Percentiles rank a stretch among this genome's conserved stretches.
phyloP scores from a whole-genome alignment of 2,329 filamentous ascomycete species.

The Thielaviopsis punctulata region DNA sequence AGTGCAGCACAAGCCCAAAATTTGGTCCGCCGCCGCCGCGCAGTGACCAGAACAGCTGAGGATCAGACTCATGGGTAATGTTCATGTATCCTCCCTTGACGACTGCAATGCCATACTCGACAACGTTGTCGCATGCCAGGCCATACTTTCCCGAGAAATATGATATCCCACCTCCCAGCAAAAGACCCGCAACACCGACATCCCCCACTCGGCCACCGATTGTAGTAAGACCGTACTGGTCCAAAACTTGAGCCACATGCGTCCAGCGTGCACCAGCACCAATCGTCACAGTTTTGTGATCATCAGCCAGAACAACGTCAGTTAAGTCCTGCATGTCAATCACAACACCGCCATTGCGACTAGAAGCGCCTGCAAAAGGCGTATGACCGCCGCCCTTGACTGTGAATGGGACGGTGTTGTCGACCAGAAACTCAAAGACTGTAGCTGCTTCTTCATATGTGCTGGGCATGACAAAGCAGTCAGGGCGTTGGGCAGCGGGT shows the following conservation, averaged over 20 bases:
- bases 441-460: background rate
- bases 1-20: conserved; percentile 35
- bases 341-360: conserved; percentile 17
- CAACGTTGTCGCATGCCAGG: conserved; percentile 27
- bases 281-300: conserved; percentile 21
- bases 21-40: conserved; percentile 34
- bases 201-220: conserved; percentile 25
- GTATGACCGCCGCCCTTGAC: conserved; percentile 20
- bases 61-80: too few relatives aligned
- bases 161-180: conserved; percentile 15
- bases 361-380: conserved; percentile 15
- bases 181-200: conserved; percentile 18
- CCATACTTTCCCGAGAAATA: conserved; percentile 20
- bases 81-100: too few relatives aligned
- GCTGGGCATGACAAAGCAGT: background rate
- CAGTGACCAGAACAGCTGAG: conserved; percentile 43
- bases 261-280: conserved; percentile 30
- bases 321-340: conserved; percentile 13
- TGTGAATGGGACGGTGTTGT: conserved; percentile 22
- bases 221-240: conserved; percentile 21
- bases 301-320: conserved; percentile 12
- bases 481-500: background rate
- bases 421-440: background rate
- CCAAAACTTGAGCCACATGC: conserved; percentile 14
- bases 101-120: conserved; percentile 27